These are phyloP conservation scores for Nothopassalora personata DNA, from an alignment of 2,329 filamentous ascomycete genomes.

Conservation along the genomic window DNA sequence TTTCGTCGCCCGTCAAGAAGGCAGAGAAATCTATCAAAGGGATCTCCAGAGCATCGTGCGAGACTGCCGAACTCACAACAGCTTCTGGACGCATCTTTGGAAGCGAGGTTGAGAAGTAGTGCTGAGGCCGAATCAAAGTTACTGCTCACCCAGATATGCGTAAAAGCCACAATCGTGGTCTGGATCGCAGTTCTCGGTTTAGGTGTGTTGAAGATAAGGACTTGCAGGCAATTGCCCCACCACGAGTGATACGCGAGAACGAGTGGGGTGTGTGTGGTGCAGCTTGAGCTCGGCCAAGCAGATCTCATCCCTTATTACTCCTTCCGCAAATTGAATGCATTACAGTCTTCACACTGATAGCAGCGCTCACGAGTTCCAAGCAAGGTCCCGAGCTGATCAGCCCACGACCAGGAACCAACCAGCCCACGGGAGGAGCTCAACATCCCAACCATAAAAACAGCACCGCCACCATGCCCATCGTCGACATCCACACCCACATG, in stretches of 20 bases:
- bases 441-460: neutral
- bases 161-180: neutral
- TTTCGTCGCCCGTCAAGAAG: conserved; percentile 58
- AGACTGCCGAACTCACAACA: conserved; percentile 29
- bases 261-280: neutral
- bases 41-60: conserved; percentile 34
- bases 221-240: neutral
- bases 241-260: conserved; percentile 1
- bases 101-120: neutral
- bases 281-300: neutral
- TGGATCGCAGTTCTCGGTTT: neutral
- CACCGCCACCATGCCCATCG: conserved; percentile 35
- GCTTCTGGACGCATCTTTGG: conserved; percentile 18
- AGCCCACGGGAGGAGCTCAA: neutral
- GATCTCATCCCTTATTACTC: neutral
- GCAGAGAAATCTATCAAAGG: conserved; percentile 66
- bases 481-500: conserved; percentile 60
- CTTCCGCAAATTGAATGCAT: no score
- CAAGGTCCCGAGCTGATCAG: no score
- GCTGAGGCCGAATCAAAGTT: conserved; percentile 15
- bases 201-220: conserved; percentile 9
- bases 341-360: no score
- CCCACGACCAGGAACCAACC: neutral
- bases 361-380: no score
- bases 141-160: conserved; percentile 2